Evolutionary conservation across 495 filamentous ascomycete species (phyloP), one percentile per base, ranked within the genome.

Genomic region (Emericellopsis terricola): DNA sequence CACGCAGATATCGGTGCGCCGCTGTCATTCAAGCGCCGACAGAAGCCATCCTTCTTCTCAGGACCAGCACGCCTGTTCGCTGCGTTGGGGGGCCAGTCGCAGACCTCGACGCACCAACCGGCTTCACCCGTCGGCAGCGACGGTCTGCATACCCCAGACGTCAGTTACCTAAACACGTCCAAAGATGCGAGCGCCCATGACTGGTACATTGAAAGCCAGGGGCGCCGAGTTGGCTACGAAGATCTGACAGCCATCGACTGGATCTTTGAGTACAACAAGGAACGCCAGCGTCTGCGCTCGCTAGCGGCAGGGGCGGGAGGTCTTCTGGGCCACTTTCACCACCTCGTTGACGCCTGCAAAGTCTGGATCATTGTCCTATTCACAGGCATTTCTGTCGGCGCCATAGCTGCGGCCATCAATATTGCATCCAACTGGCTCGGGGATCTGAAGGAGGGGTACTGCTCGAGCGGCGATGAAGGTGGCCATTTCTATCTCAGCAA

Each of bases 191-290:
- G 52, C 11, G 63, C 71, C 14, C 46, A 78, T 15, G 82, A 93
- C 51, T 94, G 87, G 89, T 81, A 89, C 52, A 69, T 78, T 27
- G 86, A 94, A 55, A 84, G 82, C 4, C 85, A 83, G 3, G 89
- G 89, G 2, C 68, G 86, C 32, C 73, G 89, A 45, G 85, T 94
- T 17, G 85, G 79, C 33, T 97, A 97, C 55, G 89, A 93, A 44
- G 81, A 97, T 58, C 65, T 94, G 47, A 94, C 91, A 10, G 89
- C 91, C 10, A 97, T 97, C 52, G 89, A 97, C 59, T 97, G 89
- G 89, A 96, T 94, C 44, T 96, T 93, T 49, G 89, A 97, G 54
- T 93, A 97, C 51, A 89, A 84, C 16, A 94, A 94, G 53, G 89
- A 97, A 54, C 69, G 89, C 13, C 83, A 93, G 52, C 71, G 89